Conservation (phyloP, 2,329 filamentous ascomycete species). For the Xylariaceae sp. region DNA sequence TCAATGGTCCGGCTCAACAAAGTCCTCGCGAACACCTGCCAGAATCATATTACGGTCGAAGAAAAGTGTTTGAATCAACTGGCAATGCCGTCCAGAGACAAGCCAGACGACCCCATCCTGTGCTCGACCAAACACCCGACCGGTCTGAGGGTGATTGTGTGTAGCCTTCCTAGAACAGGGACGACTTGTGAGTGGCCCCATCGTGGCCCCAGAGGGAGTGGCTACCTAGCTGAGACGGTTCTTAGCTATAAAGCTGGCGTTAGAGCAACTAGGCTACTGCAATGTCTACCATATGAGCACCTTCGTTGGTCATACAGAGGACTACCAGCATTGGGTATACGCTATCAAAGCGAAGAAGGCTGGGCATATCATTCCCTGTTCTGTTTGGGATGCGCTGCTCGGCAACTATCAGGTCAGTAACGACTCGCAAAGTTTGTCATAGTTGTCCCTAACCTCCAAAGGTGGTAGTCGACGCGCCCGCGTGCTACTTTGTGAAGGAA, state of each 20-base stretch:
- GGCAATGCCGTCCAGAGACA: neutral
- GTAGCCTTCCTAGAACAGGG: slow-evolving; percentile 17
- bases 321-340: slow-evolving; percentile 8
- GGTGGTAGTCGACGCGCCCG: slow-evolving; percentile 14
- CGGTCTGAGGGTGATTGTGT: slow-evolving; percentile 16
- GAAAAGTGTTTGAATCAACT: neutral
- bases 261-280: slow-evolving; percentile 13
- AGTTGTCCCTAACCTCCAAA: slow-evolving; percentile 3
- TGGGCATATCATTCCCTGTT: slow-evolving; percentile 6
- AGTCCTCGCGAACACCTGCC: neutral
- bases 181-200: slow-evolving; percentile 13
- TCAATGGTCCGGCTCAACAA: neutral
- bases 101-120: neutral
- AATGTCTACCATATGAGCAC: slow-evolving; percentile 19
- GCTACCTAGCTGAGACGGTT: neutral
- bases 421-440: neutral
- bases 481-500: slow-evolving; percentile 18
- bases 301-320: slow-evolving; percentile 13
- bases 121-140: neutral
- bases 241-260: slow-evolving; percentile 17
- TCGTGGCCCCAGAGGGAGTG: neutral
- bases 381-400: slow-evolving; percentile 13
- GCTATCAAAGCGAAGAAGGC: slow-evolving; percentile 10
- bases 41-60: neutral
- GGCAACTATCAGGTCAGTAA: slow-evolving; percentile 11